Evolutionary conservation across 2,329 filamentous ascomycete genomes (phyloP).

Genomic region (Beauveria australis): DNA sequence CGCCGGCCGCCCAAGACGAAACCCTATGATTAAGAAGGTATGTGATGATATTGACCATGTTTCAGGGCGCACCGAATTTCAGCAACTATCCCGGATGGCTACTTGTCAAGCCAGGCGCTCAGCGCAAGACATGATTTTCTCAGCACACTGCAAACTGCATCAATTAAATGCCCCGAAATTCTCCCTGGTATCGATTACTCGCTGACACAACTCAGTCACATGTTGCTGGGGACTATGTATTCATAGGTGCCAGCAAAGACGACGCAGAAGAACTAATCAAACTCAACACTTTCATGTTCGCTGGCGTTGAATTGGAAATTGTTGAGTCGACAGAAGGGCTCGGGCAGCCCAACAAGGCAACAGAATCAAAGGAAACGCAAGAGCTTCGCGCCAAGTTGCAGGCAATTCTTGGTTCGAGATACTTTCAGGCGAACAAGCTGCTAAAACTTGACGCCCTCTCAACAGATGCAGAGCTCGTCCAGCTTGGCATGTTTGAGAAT

Average conservation of each 20-base stretch:
- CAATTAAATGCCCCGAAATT: slow-evolving; percentile 1
- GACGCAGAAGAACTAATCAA: slow-evolving; percentile 58
- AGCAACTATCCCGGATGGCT: slow-evolving; percentile 36
- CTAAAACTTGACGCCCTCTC: slow-evolving; percentile 75
- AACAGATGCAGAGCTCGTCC: slow-evolving; percentile 60
- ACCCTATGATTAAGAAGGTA: slow-evolving; percentile 69
- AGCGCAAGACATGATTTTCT: slow-evolving; percentile 47
- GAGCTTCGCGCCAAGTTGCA: slow-evolving; percentile 63
- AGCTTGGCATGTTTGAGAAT: slow-evolving; percentile 67
- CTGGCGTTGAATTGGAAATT: slow-evolving; percentile 53
- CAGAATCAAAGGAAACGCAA: slow-evolving; percentile 43
- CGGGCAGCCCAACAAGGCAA: slow-evolving; percentile 26
- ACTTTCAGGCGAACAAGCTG: slow-evolving; percentile 62
- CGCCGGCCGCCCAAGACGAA: slow-evolving; percentile 34
- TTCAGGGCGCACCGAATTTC: slow-evolving; percentile 23
- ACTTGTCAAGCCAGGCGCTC: not conserved
- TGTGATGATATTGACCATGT: slow-evolving; percentile 37
- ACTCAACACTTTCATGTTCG: slow-evolving; percentile 61
- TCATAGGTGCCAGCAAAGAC: slow-evolving; percentile 57
- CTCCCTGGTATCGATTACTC: slow-evolving; percentile 33
- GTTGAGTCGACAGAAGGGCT: slow-evolving; percentile 38
- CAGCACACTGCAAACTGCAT: slow-evolving; percentile 6
- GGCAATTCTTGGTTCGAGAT: slow-evolving; percentile 64
- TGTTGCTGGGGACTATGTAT: slow-evolving; percentile 59
- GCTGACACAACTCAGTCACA: slow-evolving; percentile 66